A percentile compares a stretch with the other conserved stretches of the same genome.
Evolutionary conservation across 1,284 basidiomycete species (phyloP).

Genomic region (Neonothopanus nambi): DNA sequence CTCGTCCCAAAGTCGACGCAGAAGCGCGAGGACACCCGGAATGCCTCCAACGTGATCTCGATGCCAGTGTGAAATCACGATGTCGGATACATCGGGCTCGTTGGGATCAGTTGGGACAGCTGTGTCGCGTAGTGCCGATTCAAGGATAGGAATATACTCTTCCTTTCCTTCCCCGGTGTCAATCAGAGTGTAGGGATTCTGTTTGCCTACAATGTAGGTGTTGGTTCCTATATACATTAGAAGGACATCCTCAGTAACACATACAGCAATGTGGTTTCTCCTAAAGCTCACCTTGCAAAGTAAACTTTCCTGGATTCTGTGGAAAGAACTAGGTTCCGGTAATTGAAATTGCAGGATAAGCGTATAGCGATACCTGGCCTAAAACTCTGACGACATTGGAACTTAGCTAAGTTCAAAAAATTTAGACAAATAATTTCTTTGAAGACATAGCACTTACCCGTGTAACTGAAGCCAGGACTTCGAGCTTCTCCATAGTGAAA

Average conservation of each 20-base stretch:
- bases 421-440: background rate
- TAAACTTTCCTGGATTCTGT: conserved; percentile 90
- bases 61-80: conserved; percentile 92
- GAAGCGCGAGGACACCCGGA: conserved; percentile 66
- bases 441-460: conserved; percentile 39
- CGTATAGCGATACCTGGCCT: conserved; percentile 57
- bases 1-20: conserved; percentile 60
- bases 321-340: background rate
- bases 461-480: conserved; percentile 50
- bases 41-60: conserved; percentile 85
- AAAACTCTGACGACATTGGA: conserved; percentile 64
- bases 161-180: conserved; percentile 87
- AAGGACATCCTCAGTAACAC: background rate
- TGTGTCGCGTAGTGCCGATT: conserved; percentile 51
- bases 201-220: conserved; percentile 81
- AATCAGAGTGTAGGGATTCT: conserved; percentile 76
- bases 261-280: background rate
- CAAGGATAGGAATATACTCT: conserved; percentile 68
- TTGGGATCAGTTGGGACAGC: conserved; percentile 31
- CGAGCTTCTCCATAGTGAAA: conserved; percentile 43
- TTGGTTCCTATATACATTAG: conserved; percentile 69
- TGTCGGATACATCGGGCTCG: conserved; percentile 70
- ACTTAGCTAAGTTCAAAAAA: conserved; percentile 51
- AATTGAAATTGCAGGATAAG: background rate
- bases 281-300: conserved; percentile 71